phyloP scores from a whole-genome alignment of 306 rosid species.

The Quercus engelmannii region DNA sequence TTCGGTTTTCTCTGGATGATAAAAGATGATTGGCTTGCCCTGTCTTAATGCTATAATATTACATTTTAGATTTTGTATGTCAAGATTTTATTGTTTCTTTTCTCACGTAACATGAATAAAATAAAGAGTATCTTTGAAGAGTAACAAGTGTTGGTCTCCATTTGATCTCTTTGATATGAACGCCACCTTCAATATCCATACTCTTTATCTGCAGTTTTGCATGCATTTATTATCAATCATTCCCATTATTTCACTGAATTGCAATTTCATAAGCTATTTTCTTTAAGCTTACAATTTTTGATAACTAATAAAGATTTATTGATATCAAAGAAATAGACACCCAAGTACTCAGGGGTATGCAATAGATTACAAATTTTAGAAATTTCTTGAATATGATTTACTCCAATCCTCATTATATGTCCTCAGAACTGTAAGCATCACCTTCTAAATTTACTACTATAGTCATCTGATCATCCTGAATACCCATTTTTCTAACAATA shows the following conservation, averaged over 20 bases:
- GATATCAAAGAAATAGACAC: too few relatives aligned
- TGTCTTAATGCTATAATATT: background rate
- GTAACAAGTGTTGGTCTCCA: background rate
- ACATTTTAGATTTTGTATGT: background rate
- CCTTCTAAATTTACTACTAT: background rate
- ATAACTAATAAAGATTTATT: too few relatives aligned
- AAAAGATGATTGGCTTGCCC: background rate
- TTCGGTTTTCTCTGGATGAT: background rate
- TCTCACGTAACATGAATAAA: slow-evolving; percentile 7
- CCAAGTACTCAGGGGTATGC: too few relatives aligned
- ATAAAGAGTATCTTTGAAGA: background rate
- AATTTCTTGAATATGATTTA: background rate
- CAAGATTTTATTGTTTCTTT: background rate
- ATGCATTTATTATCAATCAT: background rate
- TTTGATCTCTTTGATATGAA: background rate
- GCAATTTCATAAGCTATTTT: background rate
- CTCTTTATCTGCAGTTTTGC: background rate
- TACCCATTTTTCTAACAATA: background rate
- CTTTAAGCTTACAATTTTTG: background rate
- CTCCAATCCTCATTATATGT: background rate
- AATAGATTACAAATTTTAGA: background rate
- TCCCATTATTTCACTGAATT: background rate
- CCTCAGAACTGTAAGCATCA: background rate
- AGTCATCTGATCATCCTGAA: background rate
- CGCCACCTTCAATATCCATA: background rate